These are phyloP conservation scores for Ambrosiella xylebori DNA, from an alignment of 2,329 filamentous ascomycete species.

Conservation along the genomic window DNA sequence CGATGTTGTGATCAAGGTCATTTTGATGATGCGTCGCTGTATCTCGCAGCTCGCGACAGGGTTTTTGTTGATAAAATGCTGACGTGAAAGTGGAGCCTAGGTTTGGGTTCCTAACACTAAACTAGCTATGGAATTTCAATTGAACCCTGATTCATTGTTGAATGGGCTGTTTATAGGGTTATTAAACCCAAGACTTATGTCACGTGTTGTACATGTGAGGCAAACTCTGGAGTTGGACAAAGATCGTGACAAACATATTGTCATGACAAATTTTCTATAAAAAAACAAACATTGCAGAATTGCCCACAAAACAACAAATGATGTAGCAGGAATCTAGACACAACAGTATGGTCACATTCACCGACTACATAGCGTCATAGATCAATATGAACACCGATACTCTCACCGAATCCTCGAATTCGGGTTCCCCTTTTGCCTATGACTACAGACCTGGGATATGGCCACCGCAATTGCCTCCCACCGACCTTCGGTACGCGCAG, in stretches of 20 bases:
- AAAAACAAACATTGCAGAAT: neutral
- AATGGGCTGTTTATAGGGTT: too few relatives aligned
- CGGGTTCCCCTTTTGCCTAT: neutral
- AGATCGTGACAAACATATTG: too few relatives aligned
- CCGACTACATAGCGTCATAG: neutral
- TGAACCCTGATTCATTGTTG: too few relatives aligned
- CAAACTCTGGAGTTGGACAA: too few relatives aligned
- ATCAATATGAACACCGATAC: neutral
- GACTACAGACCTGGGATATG: neutral
- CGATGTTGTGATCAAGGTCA: neutral
- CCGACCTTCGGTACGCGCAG: neutral
- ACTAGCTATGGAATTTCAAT: neutral
- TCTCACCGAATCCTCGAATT: neutral
- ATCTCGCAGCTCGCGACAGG: neutral
- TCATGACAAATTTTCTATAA: neutral
- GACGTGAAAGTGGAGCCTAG: neutral
- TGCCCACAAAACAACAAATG: neutral
- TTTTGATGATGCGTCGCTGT: neutral
- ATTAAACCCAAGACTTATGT: too few relatives aligned
- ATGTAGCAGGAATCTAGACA: neutral
- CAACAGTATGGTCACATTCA: neutral
- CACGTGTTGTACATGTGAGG: too few relatives aligned
- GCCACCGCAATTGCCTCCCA: neutral
- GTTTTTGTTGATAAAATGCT: neutral
- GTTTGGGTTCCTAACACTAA: neutral